Evolutionary conservation across 1,284 basidiomycete genomes (phyloP).

Genomic region (Ganoderma leucocontextum): DNA sequence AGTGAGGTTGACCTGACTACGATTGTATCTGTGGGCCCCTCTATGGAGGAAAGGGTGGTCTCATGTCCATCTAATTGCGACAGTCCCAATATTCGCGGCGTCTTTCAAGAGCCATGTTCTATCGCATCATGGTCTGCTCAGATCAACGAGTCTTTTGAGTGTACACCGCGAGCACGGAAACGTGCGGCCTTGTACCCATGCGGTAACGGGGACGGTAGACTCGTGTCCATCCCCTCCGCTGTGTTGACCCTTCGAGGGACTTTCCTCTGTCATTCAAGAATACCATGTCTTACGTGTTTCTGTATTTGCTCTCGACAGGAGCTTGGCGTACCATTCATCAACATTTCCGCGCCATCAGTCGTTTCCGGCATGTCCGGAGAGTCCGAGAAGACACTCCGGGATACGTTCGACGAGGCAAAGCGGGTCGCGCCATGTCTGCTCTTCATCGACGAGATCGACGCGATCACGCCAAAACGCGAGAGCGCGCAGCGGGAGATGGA

Average conservation of each 20-base stretch:
- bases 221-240: not conserved
- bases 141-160: too few relatives aligned
- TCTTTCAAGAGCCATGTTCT: too few relatives aligned
- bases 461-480: conserved; percentile 97
- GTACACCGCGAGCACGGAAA: too few relatives aligned
- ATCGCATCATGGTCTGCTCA: too few relatives aligned
- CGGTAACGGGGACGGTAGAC: not conserved
- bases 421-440: conserved; percentile 88
- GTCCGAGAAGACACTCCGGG: conserved; percentile 94
- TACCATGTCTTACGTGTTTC: not conserved
- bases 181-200: too few relatives aligned
- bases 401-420: conserved; percentile 98
- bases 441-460: conserved; percentile 98
- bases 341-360: conserved; percentile 92
- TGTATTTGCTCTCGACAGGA: conserved; percentile 58
- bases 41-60: too few relatives aligned
- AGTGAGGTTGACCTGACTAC: too few relatives aligned
- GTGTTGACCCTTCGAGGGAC: not conserved
- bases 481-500: conserved; percentile 99
- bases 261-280: not conserved
- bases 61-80: too few relatives aligned
- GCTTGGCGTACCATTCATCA: conserved; percentile 92
- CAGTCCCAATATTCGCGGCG: too few relatives aligned
- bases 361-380: conserved; percentile 99
- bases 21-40: too few relatives aligned